Evolutionary conservation across 2,329 filamentous ascomycete genomes (phyloP), one percentile per base, ranked within the genome.

Genomic region (Cyclaneusma minus): DNA sequence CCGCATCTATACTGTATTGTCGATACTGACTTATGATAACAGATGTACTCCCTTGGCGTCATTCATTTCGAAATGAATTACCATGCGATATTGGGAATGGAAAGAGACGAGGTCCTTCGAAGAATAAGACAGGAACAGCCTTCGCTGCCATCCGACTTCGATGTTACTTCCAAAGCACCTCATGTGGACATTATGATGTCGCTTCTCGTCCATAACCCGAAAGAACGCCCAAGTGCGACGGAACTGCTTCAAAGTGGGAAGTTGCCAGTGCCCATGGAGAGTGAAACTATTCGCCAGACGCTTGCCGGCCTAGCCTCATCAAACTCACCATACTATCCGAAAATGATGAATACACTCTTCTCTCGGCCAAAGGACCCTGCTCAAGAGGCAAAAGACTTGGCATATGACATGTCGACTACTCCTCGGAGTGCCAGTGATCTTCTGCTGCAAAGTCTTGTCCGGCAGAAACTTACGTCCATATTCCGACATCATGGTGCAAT

Each of bases 31-130:
- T 24, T 22, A 25, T 29, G 20, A 12, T 20, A 18, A 1, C 29
- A 73, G 65, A 95, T 98, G 87, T 98, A 89, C 47, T 94, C 87
- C 0, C 62, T 98, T 21, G 89, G 89, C 0, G 80, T 98, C 35
- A 95, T 98, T 30, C 92, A 98, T 54, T 95, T 94, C 39, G 89
- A 98, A 51, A 98, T 98, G 89, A 91, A 80, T 43, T 85, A 74
- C 36, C 52, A 59, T 17, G 61, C 68, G 1, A 59, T 74, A 45
- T 38, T 60, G 7, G 70, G 69, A 4, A 75, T 76, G 68, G 64
- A 76, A 40, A 63, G 71, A 35, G 67, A 65, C 2, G 52, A 62
- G 27, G 65, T 73, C 4, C 60, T 94, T 15, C 65, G 76, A 27
- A 58, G 65, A 29, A 61, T 94, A 21, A 68, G 82, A 23, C 64